Percentiles rank a stretch among this genome's conserved stretches.
Evolutionary conservation across 345 rosid genomes (phyloP).

Genomic region (Brassica nigra): DNA sequence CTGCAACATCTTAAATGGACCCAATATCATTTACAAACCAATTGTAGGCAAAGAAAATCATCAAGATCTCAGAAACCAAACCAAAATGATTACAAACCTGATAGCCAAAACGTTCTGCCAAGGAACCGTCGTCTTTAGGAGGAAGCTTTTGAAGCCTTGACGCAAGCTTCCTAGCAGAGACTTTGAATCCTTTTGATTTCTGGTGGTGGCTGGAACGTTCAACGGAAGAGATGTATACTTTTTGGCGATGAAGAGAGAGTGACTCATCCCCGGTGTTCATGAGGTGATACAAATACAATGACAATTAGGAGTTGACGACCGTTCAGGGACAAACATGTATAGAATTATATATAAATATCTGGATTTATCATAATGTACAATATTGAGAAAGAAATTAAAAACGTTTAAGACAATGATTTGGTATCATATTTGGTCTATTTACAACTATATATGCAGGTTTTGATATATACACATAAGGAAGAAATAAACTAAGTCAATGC

Average conservation of each 20-base stretch:
- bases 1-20: constrained; percentile 4
- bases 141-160: constrained; percentile 74
- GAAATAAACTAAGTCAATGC: neutral
- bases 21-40: neutral
- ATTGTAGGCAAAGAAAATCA: neutral
- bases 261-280: neutral
- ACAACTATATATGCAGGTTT: neutral
- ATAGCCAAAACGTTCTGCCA: constrained; percentile 49
- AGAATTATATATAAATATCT: neutral
- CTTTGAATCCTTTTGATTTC: constrained; percentile 10
- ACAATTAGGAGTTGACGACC: neutral
- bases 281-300: neutral
- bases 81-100: constrained; percentile 46
- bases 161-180: constrained; percentile 79
- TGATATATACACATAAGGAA: too few species aligned
- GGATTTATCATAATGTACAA: constrained; percentile 1
- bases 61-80: constrained; percentile 12
- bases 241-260: constrained; percentile 16
- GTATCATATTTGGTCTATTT: constrained; percentile 21
- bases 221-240: neutral
- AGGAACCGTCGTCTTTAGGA: constrained; percentile 44
- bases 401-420: constrained; percentile 30
- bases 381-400: constrained; percentile 10
- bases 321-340: neutral
- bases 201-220: neutral